phyloP scores from a whole-genome alignment of 345 rosid species.

The Lagerstroemia speciosa region DNA sequence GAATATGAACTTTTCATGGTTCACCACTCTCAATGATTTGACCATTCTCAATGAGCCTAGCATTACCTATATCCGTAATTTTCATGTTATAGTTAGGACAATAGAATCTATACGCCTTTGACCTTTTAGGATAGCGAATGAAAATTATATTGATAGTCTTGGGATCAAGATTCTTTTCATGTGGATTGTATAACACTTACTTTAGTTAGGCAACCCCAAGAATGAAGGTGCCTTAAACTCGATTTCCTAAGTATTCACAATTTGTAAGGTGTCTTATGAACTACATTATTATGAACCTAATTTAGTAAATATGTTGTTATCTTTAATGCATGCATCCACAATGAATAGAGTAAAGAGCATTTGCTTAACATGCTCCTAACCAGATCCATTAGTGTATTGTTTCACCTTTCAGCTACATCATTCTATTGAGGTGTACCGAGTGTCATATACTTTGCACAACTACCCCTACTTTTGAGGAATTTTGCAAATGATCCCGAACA shows the following conservation, averaged over 20 bases:
- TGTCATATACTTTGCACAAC: not conserved
- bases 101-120: too few relatives aligned
- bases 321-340: constrained; percentile 1
- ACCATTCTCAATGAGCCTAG: constrained; percentile 1
- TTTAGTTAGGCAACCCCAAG: not conserved
- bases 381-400: not conserved
- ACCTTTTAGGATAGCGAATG: too few relatives aligned
- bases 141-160: too few relatives aligned
- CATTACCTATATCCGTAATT: not conserved
- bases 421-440: not conserved
- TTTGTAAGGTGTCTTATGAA: not conserved
- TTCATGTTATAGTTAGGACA: not conserved
- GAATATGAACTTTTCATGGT: not conserved
- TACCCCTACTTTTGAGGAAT: not conserved
- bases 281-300: not conserved
- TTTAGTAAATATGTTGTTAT: not conserved
- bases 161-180: not conserved
- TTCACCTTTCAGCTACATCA: not conserved
- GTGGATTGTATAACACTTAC: not conserved
- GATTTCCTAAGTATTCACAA: not conserved
- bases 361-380: not conserved
- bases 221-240: too few relatives aligned
- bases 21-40: not conserved
- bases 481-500: not conserved
- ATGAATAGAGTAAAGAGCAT: not conserved